Conservation (phyloP, 768 basidiomycete species). For the Leccinum imitatum region DNA sequence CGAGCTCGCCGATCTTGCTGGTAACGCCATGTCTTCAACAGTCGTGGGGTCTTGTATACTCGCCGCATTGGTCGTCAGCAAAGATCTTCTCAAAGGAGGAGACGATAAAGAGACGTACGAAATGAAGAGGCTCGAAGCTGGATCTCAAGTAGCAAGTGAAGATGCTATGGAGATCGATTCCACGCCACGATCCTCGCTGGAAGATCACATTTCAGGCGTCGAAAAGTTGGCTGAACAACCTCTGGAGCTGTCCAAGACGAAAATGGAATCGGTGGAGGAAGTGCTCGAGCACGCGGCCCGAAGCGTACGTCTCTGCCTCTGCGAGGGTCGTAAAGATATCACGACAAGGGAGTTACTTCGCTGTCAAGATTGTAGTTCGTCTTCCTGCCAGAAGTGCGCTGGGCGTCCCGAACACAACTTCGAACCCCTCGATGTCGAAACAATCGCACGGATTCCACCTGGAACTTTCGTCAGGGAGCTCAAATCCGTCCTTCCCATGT, state of each 20-base stretch:
- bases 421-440: slow-evolving; percentile 48
- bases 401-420: slow-evolving; percentile 90
- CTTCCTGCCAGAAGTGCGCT: slow-evolving; percentile 83
- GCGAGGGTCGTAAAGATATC: slow-evolving; percentile 84
- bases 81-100: slow-evolving; percentile 65
- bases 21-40: slow-evolving; percentile 97
- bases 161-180: slow-evolving; percentile 53
- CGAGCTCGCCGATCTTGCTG: slow-evolving; percentile 90
- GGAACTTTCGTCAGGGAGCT: slow-evolving; percentile 71
- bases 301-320: slow-evolving; percentile 82
- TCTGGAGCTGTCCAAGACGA: slow-evolving; percentile 65
- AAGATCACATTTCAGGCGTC: slow-evolving; percentile 68
- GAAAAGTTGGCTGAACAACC: slow-evolving; percentile 61
- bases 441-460: slow-evolving; percentile 65
- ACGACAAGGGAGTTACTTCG: slow-evolving; percentile 62
- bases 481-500: slow-evolving; percentile 86
- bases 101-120: slow-evolving; percentile 69
- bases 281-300: slow-evolving; percentile 64
- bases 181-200: slow-evolving; percentile 27
- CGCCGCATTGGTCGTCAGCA: slow-evolving; percentile 70
- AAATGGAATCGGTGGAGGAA: slow-evolving; percentile 45
- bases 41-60: slow-evolving; percentile 91
- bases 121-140: slow-evolving; percentile 47
- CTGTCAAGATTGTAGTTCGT: slow-evolving; percentile 74
- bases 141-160: slow-evolving; percentile 28